Percentiles rank a stretch among this genome's conserved stretches.
Evolutionary conservation across 73 alveolate species (phyloP).

Genomic region (Paramecium bursaria): DNA sequence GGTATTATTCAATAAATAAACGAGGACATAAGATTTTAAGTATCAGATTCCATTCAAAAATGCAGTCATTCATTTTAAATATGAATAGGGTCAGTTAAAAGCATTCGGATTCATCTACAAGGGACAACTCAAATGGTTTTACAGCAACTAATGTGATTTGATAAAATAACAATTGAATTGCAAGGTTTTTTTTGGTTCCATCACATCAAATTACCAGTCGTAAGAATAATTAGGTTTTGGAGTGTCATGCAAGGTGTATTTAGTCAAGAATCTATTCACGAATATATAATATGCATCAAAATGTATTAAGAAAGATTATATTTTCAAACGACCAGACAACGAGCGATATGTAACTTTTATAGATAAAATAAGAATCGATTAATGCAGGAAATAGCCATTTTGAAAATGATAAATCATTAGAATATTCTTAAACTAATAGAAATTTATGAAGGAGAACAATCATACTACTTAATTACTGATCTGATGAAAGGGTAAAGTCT

Average conservation of each 20-base stretch:
- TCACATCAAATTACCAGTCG: slow-evolving; percentile 3
- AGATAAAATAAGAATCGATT: slow-evolving; percentile 19
- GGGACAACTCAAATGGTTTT: slow-evolving; percentile 17
- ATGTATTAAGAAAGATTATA: slow-evolving; percentile 47
- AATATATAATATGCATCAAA: slow-evolving; percentile 14
- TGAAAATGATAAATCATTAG: slow-evolving; percentile 12
- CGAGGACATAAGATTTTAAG: slow-evolving; percentile 13
- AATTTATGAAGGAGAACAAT: slow-evolving; percentile 34
- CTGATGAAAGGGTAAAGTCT: background rate
- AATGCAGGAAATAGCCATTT: background rate
- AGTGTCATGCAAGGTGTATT: slow-evolving; percentile 29
- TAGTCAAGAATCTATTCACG: background rate
- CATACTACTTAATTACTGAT: slow-evolving; percentile 14
- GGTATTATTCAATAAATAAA: background rate
- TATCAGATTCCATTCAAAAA: background rate
- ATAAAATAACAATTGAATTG: background rate
- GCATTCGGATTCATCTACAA: slow-evolving; percentile 24
- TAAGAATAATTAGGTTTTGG: slow-evolving; percentile 13
- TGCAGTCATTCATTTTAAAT: slow-evolving; percentile 1
- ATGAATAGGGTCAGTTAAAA: background rate
- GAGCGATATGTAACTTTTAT: slow-evolving; percentile 22
- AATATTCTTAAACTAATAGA: slow-evolving; percentile 8
- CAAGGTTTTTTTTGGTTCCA: slow-evolving; percentile 17
- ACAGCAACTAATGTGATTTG: background rate
- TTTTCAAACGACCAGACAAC: background rate